Evolutionary conservation across 345 rosid species (phyloP), one percentile per base, ranked within the genome.

Genomic region (Eutrema japonicum): DNA sequence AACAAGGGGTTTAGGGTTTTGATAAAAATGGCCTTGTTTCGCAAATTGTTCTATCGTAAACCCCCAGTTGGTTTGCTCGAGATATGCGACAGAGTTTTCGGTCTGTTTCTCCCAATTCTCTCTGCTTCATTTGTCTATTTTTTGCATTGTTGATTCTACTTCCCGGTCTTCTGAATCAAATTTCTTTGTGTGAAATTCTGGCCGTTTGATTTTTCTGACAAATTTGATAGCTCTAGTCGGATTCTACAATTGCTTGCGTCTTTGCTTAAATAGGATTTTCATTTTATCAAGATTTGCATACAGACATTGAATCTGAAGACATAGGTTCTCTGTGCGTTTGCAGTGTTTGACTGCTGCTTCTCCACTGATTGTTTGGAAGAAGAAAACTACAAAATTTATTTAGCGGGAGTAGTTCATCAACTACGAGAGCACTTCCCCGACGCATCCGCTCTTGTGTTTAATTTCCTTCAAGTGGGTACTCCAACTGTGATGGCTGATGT

Each of bases 31-130:
- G 89, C 97, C 45, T 79, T 92, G 83, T 82, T 94, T 78, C 90
- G 94, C 10, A 94, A 86, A 80, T 75, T 94, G 54, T 94, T 94
- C 72, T 87, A 85, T 71, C 78, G 82, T 76, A 91, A 91, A 71
- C 98, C 96, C 3, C 97, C 98, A 29, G 96, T 89, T 64, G 97
- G 98, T 4, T 82, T 94, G 71, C 89, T 94, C 57, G 97, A 94
- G 95, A 88, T 94, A 68, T 88, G 85, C 55, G 97, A 94, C 74
- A 81, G 88, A 70, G 89, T 91, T 53, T 94, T 82, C 79, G 96
- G 97, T 94, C 36, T 51, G 79, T 79, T 70, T 64, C 55, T 42
- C 12, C 42, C 13, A 11, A 40, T 16, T 16, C 37, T 1, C 49
- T 50, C 40, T 43, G 26, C 33, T 70, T 42, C 14, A n/a, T 46